Conservation (phyloP, 148 eudicot genomes). For the Nepenthes mirabilis region DNA sequence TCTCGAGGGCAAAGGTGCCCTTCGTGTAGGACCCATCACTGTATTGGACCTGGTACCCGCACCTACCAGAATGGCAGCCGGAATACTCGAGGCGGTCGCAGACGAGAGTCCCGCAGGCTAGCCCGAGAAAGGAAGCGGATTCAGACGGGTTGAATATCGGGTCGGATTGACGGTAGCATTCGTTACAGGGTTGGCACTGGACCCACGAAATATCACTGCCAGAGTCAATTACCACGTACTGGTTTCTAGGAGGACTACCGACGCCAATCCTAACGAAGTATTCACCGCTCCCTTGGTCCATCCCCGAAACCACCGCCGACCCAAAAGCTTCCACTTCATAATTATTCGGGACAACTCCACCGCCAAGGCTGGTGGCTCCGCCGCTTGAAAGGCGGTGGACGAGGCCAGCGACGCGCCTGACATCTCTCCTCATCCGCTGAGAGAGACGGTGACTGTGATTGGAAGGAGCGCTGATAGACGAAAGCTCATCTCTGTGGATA, state of each 20-base stretch:
- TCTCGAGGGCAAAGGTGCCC: slow-evolving; percentile 75
- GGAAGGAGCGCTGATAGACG: neutral
- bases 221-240: slow-evolving; percentile 77
- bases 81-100: slow-evolving; percentile 46
- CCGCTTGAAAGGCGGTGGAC: slow-evolving; percentile 14
- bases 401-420: slow-evolving; percentile 29
- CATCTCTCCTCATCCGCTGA: slow-evolving; percentile 42
- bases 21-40: slow-evolving; percentile 86
- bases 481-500: slow-evolving; percentile 51
- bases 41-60: slow-evolving; percentile 60
- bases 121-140: slow-evolving; percentile 55
- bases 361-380: neutral
- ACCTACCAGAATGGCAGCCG: slow-evolving; percentile 51
- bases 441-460: slow-evolving; percentile 38
- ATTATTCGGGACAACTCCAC: slow-evolving; percentile 4
- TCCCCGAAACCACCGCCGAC: slow-evolving; percentile 69
- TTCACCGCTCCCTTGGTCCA: slow-evolving; percentile 90
- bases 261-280: slow-evolving; percentile 82
- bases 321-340: slow-evolving; percentile 44
- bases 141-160: slow-evolving; percentile 77
- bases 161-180: slow-evolving; percentile 73
- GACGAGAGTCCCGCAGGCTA: slow-evolving; percentile 45
- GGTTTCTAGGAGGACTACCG: slow-evolving; percentile 64
- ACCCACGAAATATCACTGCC: slow-evolving; percentile 90
- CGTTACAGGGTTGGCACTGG: slow-evolving; percentile 77